phyloP scores from a whole-genome alignment of 495 filamentous ascomycete species.

The Friedmanniomyces simplex region DNA sequence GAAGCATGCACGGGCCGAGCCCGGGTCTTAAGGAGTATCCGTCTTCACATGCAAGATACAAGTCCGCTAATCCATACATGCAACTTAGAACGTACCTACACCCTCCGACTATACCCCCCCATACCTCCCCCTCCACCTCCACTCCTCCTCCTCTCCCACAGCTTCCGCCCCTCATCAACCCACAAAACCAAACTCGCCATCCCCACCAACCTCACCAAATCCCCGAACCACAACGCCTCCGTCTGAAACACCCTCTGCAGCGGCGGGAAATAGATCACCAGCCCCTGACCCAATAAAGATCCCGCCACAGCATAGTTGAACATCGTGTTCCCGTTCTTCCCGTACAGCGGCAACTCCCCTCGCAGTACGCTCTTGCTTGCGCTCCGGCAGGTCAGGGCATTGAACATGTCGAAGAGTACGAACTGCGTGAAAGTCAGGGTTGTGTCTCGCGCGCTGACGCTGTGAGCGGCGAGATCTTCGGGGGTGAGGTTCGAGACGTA shows the following conservation, averaged over 20 bases:
- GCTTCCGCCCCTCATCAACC: constrained; percentile 88
- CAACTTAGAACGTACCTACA: constrained; percentile 20
- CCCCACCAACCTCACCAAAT: constrained; percentile 58
- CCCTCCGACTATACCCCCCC: constrained; percentile 39
- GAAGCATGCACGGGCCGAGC: too few species aligned
- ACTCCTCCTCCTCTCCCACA: constrained; percentile 29
- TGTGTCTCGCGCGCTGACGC: constrained; percentile 81
- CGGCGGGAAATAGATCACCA: constrained; percentile 89
- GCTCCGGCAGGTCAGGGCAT: constrained; percentile 84
- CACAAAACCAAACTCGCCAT: constrained; percentile 87
- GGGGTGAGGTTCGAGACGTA: constrained; percentile 82
- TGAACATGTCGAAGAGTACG: constrained; percentile 98
- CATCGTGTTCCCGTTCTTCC: constrained; percentile 78
- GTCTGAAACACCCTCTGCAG: constrained; percentile 93
- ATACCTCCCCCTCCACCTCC: constrained; percentile 28
- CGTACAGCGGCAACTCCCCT: constrained; percentile 71
- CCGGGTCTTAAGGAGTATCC: too few species aligned
- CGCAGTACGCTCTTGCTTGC: constrained; percentile 79
- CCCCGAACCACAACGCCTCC: constrained; percentile 62
- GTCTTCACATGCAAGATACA: too few species aligned
- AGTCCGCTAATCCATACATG: too few species aligned
- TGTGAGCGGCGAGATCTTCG: constrained; percentile 44
- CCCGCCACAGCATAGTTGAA: constrained; percentile 91
- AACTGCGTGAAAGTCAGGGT: constrained; percentile 99
- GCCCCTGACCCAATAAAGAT: constrained; percentile 71